A percentile compares a stretch with the other conserved stretches of the same genome.
Evolutionary conservation across 495 filamentous ascomycete species (phyloP).

Genomic region (Penicillium goetzii): DNA sequence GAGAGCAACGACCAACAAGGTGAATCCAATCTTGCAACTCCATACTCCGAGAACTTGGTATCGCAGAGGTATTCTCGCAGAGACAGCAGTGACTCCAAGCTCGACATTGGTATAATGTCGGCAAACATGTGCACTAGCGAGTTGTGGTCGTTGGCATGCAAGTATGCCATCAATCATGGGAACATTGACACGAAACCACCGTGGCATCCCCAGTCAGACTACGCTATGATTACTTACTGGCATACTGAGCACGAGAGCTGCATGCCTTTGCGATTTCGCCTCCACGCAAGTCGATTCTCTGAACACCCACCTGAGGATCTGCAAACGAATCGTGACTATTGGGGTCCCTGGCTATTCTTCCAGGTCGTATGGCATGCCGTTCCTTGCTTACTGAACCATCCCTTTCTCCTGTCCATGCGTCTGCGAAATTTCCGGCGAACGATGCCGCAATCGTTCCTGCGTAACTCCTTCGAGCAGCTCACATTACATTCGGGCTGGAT

Average conservation of each 20-base stretch:
- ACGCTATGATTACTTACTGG: slow-evolving; percentile 42
- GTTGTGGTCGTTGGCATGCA: slow-evolving; percentile 45
- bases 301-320: slow-evolving; percentile 37
- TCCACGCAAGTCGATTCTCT: slow-evolving; percentile 46
- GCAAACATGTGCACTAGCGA: slow-evolving; percentile 43
- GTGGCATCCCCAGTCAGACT: slow-evolving; percentile 50
- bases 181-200: slow-evolving; percentile 37
- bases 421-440: slow-evolving; percentile 45
- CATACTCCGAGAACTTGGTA: slow-evolving; percentile 12
- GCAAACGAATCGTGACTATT: slow-evolving; percentile 44
- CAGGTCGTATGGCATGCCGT: slow-evolving; percentile 49
- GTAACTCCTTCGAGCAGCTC: slow-evolving; percentile 42
- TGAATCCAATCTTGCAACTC: neutral
- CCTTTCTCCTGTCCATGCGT: slow-evolving; percentile 47
- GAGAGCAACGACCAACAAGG: neutral
- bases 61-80: slow-evolving; percentile 11
- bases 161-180: slow-evolving; percentile 40
- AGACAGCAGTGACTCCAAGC: slow-evolving; percentile 23
- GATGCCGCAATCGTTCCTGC: slow-evolving; percentile 43
- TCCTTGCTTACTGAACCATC: slow-evolving; percentile 48
- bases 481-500: slow-evolving; percentile 40
- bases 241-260: slow-evolving; percentile 50
- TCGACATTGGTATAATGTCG: slow-evolving; percentile 43
- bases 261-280: slow-evolving; percentile 45
- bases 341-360: slow-evolving; percentile 50